Evolutionary conservation across 306 rosid genomes (phyloP), one percentile per base, ranked within the genome.

Genomic region (Glycine tomentella): DNA sequence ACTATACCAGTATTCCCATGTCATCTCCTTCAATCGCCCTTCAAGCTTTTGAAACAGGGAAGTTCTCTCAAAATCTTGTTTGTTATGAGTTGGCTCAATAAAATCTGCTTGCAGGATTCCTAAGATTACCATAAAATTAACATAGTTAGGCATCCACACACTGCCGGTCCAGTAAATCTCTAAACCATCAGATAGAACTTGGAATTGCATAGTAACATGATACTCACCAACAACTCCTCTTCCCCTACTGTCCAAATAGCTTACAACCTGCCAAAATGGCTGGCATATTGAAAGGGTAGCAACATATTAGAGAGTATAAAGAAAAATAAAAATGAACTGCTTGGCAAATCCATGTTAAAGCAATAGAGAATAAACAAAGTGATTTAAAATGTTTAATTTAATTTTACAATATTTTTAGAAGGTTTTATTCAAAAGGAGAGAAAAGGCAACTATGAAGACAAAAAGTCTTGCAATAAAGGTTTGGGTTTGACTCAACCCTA

Each of bases 1-100:
- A 20, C 45, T 48, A 44, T 80, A 91, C 99, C 98, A 95, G 87
- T 93, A 95, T 78, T 95, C 99, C 90, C 87, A 86, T 6, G 97
- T 90, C 99, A 93, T 93, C 20, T 87, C 91, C 86, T 87, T 95
- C 83, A 95, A 88, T 33, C 99, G 98, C 42, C 2, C 76, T 89
- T 91, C 97, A 82, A 95, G 96, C 88, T 91, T 95, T 87, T 89
- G 98, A 81, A 91, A 93, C 80, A 95, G 78, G 51, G 94, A 85
- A 80, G 97, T 93, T 88, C 84, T 91, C 88, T 95, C 99, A 74
- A 95, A 95, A 84, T 95, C 99, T 88, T 95, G 99, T 84, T 95
- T 95, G 81, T 91, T 89, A 86, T 95, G 99, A 16, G 95, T 85
- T 4, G 99, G 99, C 86, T 93, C 89, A 67, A 93, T 68, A 86